Conservation (phyloP, 305 asterid genomes). For the Rubia tinctorum region DNA sequence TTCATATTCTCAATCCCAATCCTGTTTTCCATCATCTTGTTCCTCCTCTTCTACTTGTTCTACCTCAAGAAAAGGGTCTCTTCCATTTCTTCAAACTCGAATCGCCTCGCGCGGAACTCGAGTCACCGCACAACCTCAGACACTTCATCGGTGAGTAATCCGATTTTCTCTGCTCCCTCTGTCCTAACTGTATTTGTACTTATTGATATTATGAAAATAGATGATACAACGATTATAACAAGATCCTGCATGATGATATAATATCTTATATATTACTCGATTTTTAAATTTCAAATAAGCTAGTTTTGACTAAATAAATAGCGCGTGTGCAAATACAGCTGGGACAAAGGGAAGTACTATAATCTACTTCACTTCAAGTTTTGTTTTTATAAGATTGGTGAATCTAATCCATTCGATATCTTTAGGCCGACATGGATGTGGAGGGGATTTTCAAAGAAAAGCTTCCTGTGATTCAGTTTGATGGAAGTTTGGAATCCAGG, state of each 20-base stretch:
- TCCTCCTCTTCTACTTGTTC: constrained; percentile 74
- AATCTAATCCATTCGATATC: constrained; percentile 7
- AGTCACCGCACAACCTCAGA: constrained; percentile 11
- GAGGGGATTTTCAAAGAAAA: constrained; percentile 24
- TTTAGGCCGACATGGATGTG: constrained; percentile 17
- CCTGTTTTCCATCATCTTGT: constrained; percentile 70
- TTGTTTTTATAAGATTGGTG: background rate
- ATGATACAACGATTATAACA: no score
- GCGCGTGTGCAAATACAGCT: no score
- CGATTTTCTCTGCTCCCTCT: background rate
- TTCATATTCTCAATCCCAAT: constrained; percentile 86
- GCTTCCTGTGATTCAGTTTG: constrained; percentile 32
- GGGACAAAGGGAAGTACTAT: background rate
- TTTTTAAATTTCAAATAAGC: no score
- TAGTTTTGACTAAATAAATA: no score
- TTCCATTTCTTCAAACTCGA: constrained; percentile 19
- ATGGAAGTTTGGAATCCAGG: constrained; percentile 22
- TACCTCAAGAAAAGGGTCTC: constrained; percentile 69
- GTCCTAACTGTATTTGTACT: background rate
- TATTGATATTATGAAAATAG: background rate
- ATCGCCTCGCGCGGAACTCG: constrained; percentile 30
- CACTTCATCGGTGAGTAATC: constrained; percentile 15
- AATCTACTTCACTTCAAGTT: background rate
- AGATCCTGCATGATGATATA: no score
- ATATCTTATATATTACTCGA: no score